These are phyloP conservation scores for Tuber aestivum DNA, from an alignment of 495 filamentous ascomycete genomes.

Conservation along the genomic window DNA sequence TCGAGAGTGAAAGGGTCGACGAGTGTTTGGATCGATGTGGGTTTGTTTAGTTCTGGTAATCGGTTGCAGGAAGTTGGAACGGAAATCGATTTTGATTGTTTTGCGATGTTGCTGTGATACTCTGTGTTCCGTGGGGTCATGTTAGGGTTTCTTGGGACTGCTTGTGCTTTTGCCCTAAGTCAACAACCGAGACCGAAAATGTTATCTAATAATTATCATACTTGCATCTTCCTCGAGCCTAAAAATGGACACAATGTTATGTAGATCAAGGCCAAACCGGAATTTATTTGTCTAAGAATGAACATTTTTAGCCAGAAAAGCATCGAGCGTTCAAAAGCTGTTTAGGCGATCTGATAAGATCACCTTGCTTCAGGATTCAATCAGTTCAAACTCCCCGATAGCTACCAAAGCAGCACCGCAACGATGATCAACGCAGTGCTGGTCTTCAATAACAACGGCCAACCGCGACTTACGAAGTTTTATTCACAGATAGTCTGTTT, in stretches of 20 bases:
- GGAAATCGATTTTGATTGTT: conserved; percentile 30
- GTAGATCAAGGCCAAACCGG: background rate
- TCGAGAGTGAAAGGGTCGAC: conserved; percentile 7
- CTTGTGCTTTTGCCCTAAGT: conserved; percentile 26
- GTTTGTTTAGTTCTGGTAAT: conserved; percentile 31
- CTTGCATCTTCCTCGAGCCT: background rate
- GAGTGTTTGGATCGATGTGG: conserved; percentile 26
- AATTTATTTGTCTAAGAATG: background rate
- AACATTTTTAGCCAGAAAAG: background rate
- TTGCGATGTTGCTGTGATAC: conserved; percentile 24
- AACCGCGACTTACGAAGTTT: conserved; percentile 95
- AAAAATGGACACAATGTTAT: background rate
- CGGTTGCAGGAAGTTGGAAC: conserved; percentile 20
- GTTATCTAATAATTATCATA: too few relatives aligned
- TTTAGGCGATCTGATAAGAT: conserved; percentile 26
- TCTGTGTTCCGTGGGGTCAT: conserved; percentile 20
- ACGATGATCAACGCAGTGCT: conserved; percentile 97
- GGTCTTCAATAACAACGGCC: conserved; percentile 96
- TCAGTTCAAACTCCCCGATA: background rate
- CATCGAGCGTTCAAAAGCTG: background rate
- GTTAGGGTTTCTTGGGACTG: conserved; percentile 35
- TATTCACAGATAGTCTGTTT: conserved; percentile 85
- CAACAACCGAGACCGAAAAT: background rate
- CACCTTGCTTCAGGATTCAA: background rate
- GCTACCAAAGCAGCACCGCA: conserved; percentile 18